These are phyloP conservation scores for Boletus speciosus DNA, from an alignment of 768 basidiomycete species.

Conservation along the genomic window DNA sequence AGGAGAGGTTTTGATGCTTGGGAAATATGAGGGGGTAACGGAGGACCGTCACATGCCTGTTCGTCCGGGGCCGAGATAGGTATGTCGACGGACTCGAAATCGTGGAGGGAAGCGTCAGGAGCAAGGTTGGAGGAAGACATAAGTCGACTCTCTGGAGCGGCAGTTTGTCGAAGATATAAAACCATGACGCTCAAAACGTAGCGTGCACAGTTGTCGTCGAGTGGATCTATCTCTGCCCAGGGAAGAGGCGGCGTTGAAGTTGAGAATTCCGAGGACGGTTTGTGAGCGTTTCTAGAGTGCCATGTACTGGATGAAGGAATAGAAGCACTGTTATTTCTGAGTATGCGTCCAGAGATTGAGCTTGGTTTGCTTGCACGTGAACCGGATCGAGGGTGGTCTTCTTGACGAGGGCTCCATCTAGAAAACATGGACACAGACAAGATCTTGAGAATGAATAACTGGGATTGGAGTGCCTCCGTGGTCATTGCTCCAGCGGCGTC, in stretches of 20 bases:
- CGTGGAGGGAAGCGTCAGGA: conserved; percentile 63
- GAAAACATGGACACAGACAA: conserved; percentile 74
- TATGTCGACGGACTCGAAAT: conserved; percentile 60
- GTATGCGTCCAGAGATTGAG: conserved; percentile 30
- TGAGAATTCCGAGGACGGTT: conserved; percentile 41
- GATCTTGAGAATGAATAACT: conserved; percentile 82
- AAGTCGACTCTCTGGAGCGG: conserved; percentile 50
- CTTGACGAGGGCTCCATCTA: conserved; percentile 55
- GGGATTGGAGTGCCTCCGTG: conserved; percentile 79
- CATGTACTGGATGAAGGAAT: conserved; percentile 28
- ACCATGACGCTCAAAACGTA: conserved; percentile 83
- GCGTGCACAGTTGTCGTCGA: conserved; percentile 79
- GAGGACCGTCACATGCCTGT: conserved; percentile 15
- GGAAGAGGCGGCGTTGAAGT: conserved; percentile 34
- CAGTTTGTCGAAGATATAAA: conserved; percentile 73
- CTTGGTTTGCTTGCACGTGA: conserved; percentile 42
- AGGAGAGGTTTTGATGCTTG: conserved; percentile 30
- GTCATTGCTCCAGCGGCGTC: conserved; percentile 50
- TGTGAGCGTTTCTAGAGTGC: conserved; percentile 29
- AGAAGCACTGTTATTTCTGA: conserved; percentile 35
- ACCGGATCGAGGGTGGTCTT: conserved; percentile 38
- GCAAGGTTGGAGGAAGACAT: conserved; percentile 59
- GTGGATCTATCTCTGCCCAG: conserved; percentile 64
- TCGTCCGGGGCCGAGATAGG: conserved; percentile 25
- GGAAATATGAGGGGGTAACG: conserved; percentile 43